These are phyloP conservation scores for Niebla homalea DNA, from an alignment of 495 filamentous ascomycete genomes.

Conservation along the genomic window DNA sequence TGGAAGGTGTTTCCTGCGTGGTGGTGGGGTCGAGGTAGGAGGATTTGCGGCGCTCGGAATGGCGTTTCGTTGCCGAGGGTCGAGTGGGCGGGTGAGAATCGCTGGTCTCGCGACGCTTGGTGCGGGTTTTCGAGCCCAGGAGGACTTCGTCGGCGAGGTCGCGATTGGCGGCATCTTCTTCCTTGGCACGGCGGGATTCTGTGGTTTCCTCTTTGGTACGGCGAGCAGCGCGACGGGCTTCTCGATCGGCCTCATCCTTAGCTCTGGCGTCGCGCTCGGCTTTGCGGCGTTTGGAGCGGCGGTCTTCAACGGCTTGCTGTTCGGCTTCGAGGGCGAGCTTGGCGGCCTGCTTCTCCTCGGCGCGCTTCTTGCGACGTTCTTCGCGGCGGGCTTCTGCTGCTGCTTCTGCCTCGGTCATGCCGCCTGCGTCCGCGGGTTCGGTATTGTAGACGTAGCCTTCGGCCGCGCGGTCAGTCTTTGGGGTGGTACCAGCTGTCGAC, in stretches of 20 bases:
- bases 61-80: slow-evolving; percentile 5
- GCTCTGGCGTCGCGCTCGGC: slow-evolving; percentile 31
- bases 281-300: slow-evolving; percentile 31
- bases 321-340: slow-evolving; percentile 22
- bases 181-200: slow-evolving; percentile 31
- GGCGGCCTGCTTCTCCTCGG: slow-evolving; percentile 23
- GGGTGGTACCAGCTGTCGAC: slow-evolving; percentile 23
- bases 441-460: slow-evolving; percentile 34
- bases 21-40: slow-evolving; percentile 10
- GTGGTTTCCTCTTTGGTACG: slow-evolving; percentile 37
- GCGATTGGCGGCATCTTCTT: slow-evolving; percentile 35
- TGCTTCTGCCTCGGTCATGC: slow-evolving; percentile 37
- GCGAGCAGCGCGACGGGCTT: slow-evolving; percentile 33
- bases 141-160: slow-evolving; percentile 24
- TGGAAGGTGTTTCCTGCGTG: slow-evolving; percentile 7
- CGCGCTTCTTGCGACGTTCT: slow-evolving; percentile 31
- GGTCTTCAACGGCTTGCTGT: slow-evolving; percentile 31
- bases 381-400: slow-evolving; percentile 39
- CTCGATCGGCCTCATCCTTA: slow-evolving; percentile 32
- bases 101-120: slow-evolving; percentile 9
- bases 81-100: slow-evolving; percentile 12
- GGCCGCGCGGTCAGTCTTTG: slow-evolving; percentile 23
- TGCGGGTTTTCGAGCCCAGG: slow-evolving; percentile 1
- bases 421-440: slow-evolving; percentile 19
- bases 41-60: slow-evolving; percentile 13